These are phyloP conservation scores for Fragilaria crotonensis DNA, from an alignment of 108 stramenopile species.

Conservation along the genomic window DNA sequence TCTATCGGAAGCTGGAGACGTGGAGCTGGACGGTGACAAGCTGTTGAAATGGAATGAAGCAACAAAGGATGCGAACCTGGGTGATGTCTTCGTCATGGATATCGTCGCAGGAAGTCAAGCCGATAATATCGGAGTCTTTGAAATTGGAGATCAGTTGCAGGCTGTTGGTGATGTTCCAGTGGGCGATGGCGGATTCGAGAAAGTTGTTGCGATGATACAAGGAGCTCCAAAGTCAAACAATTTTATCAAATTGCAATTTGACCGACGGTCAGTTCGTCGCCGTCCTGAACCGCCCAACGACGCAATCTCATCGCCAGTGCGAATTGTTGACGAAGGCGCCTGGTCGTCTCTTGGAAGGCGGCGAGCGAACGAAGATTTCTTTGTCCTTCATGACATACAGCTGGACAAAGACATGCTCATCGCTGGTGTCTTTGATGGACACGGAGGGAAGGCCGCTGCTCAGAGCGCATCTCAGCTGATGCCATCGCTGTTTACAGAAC, in stretches of 20 bases:
- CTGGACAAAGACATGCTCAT: conserved; percentile 43
- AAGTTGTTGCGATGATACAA: conserved; percentile 46
- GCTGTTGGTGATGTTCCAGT: conserved; percentile 74
- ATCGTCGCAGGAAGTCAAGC: conserved; percentile 56
- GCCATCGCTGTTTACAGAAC: conserved; percentile 32
- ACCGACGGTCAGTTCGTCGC: conserved; percentile 30
- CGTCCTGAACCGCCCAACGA: background rate
- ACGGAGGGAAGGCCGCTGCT: conserved; percentile 63
- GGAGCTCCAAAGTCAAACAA: conserved; percentile 28
- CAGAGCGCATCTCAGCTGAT: conserved; percentile 38
- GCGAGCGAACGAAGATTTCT: conserved; percentile 59
- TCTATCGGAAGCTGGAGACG: conserved; percentile 46
- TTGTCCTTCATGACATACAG: conserved; percentile 65
- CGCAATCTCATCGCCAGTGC: conserved; percentile 3
- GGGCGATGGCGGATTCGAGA: conserved; percentile 57
- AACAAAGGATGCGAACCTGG: conserved; percentile 45
- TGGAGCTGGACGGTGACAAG: conserved; percentile 27
- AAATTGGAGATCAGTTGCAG: conserved; percentile 66
- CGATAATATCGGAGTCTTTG: conserved; percentile 55
- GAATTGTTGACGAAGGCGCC: conserved; percentile 52
- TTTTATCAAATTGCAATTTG: conserved; percentile 61
- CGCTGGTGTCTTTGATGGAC: conserved; percentile 80
- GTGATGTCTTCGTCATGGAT: conserved; percentile 71
- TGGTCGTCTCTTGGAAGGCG: conserved; percentile 71
- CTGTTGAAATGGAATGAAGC: conserved; percentile 36